Conservation (phyloP, 108 stramenopile genomes). For the Nitzschia putrida region DNA sequence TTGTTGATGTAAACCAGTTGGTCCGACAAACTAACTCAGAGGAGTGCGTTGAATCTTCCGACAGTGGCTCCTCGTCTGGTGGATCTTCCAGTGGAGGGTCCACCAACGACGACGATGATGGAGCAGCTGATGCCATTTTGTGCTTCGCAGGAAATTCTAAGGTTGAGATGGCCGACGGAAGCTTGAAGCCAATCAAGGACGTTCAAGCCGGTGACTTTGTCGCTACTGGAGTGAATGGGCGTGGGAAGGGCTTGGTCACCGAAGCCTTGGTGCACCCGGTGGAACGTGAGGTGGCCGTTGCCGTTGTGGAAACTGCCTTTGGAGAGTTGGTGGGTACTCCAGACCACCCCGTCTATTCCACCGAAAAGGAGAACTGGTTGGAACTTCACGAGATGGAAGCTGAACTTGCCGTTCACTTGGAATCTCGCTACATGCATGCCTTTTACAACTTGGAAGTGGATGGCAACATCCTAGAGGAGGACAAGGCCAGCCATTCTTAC, state of each 20-base stretch:
- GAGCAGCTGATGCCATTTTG: slow-evolving; percentile 12
- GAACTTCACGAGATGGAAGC: slow-evolving; percentile 13
- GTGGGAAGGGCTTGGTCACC: slow-evolving; percentile 21
- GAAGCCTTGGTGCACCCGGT: slow-evolving; percentile 30
- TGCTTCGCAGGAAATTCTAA: slow-evolving; percentile 29
- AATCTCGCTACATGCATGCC: slow-evolving; percentile 22
- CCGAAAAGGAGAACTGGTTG: slow-evolving; percentile 12
- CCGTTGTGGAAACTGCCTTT: slow-evolving; percentile 14
- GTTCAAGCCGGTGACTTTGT: slow-evolving; percentile 27
- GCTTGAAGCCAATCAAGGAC: slow-evolving; percentile 13
- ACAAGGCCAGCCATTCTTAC: slow-evolving; percentile 22
- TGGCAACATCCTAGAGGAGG: slow-evolving; percentile 14
- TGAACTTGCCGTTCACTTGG: slow-evolving; percentile 9
- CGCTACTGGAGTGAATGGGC: slow-evolving; percentile 24
- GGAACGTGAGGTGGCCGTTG: slow-evolving; percentile 7
- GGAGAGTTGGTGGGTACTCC: slow-evolving; percentile 40
- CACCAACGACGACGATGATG: slow-evolving; percentile 3
- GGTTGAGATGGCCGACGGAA: slow-evolving; percentile 36
- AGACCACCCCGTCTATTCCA: slow-evolving; percentile 26
- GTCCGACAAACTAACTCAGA: slow-evolving; percentile 29
- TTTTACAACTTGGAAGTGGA: slow-evolving; percentile 46
- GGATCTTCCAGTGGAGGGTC: not conserved
- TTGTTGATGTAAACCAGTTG: slow-evolving; percentile 9
- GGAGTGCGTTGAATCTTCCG: slow-evolving; percentile 19
- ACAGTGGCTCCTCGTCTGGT: not conserved